Evolutionary conservation across 2,329 filamentous ascomycete genomes (phyloP), one percentile per base, ranked within the genome.

Genomic region (Trichophaea hybrida): DNA sequence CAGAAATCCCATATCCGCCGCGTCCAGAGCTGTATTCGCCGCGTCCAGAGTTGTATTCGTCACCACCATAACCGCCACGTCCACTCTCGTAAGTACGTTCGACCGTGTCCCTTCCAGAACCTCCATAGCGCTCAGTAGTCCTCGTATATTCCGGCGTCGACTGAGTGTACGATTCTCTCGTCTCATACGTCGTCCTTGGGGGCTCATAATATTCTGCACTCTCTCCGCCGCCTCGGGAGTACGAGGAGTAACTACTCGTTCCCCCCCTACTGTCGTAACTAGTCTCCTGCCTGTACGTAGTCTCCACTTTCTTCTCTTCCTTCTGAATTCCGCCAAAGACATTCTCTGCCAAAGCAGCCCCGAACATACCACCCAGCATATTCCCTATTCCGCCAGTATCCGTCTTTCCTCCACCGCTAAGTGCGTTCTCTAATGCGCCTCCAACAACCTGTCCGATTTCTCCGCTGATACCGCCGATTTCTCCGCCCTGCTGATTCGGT

Each of bases 391-490:
- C 66, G 13, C 66, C 67, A 15, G 59, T 60, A 7, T 57, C 59
- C 37, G 67, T 62, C 43, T 63, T 70, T 40, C 74, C 68, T 15
- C 72, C 78, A 49, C 80, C 76, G 8, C 78, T 77, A 37, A 83
- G 74, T n/a, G 79, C 79, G 54, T 75, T 74, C 58, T 83, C 74
- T 59, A 84, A 78, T 49, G 77, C 78, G 54, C 74, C 75, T 10
- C 80, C 81, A 12, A 78, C 78, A 6, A 75, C 75, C 50, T 74
- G 74, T 12, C 79, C 78, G 65, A 82, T 80, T 67, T 76, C 76
- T 69, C 80, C 79, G 68, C 80, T 77, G 44, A 77, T 68, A 34
- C 74, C 77, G 60, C 77, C 72, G 10, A 73, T 73, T 35, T 74
- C 75, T 2, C 66, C 67, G 61, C 78, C 80, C 6, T 59, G 40